Evolutionary conservation across 2,329 filamentous ascomycete species (phyloP).

Genomic region (Elsinoe perseae): DNA sequence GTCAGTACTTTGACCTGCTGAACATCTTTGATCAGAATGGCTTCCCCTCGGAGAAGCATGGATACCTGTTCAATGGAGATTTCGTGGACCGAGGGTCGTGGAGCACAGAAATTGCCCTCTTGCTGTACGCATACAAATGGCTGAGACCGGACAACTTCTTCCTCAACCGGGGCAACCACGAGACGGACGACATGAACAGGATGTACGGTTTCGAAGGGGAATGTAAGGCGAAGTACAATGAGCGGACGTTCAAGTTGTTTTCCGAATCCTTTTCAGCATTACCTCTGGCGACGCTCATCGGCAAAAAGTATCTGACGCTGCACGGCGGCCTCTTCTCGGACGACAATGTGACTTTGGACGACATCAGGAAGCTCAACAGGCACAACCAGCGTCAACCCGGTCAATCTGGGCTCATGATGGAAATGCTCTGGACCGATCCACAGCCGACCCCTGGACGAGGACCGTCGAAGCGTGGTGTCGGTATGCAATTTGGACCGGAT

Average conservation of each 20-base stretch:
- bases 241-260: constrained; percentile 92
- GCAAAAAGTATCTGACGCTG: constrained; percentile 81
- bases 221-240: constrained; percentile 96
- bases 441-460: constrained; percentile 78
- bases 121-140: constrained; percentile 97
- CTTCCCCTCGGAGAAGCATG: constrained; percentile 73
- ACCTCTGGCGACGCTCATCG: constrained; percentile 84
- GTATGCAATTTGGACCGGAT: constrained; percentile 93
- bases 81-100: constrained; percentile 97
- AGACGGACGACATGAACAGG: constrained; percentile 98
- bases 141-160: constrained; percentile 76
- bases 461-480: constrained; percentile 93
- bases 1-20: constrained; percentile 95
- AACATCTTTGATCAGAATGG: constrained; percentile 93
- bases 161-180: constrained; percentile 95
- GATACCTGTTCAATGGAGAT: constrained; percentile 96
- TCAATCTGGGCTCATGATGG: constrained; percentile 96
- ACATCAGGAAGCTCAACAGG: constrained; percentile 86
- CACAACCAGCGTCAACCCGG: constrained; percentile 89
- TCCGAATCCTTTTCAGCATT: constrained; percentile 96
- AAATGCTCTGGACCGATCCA: constrained; percentile 99
- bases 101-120: constrained; percentile 92
- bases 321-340: constrained; percentile 95
- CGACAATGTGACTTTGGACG: constrained; percentile 83
- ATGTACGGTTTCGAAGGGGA: constrained; percentile 98